Percentiles rank a stretch among this genome's conserved stretches.
Conservation (phyloP, 768 basidiomycete genomes). For the Chalciporus sphaerocephalus region DNA sequence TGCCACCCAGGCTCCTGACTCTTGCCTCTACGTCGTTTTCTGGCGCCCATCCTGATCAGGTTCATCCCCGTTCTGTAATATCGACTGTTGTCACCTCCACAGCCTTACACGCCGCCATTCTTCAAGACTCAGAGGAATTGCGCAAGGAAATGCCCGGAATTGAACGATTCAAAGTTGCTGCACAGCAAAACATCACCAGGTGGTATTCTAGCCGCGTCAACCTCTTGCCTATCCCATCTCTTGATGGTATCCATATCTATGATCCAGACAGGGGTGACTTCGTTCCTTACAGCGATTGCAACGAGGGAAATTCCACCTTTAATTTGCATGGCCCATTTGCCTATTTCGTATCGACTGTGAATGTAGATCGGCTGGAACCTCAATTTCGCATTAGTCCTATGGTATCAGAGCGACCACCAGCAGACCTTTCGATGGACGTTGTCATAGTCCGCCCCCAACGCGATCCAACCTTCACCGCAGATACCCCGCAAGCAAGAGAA, state of each 20-base stretch:
- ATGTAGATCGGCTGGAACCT: slow-evolving; percentile 84
- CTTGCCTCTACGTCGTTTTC: slow-evolving; percentile 51
- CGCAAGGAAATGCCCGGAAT: slow-evolving; percentile 67
- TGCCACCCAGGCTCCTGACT: slow-evolving; percentile 40
- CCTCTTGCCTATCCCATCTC: slow-evolving; percentile 45
- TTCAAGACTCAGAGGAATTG: slow-evolving; percentile 76
- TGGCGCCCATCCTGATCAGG: slow-evolving; percentile 17
- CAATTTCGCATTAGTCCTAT: slow-evolving; percentile 74
- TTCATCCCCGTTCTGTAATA: slow-evolving; percentile 28
- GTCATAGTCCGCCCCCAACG: slow-evolving; percentile 70
- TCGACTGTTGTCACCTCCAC: slow-evolving; percentile 88
- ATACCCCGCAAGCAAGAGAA: slow-evolving; percentile 41
- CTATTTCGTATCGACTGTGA: slow-evolving; percentile 80
- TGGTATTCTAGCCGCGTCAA: slow-evolving; percentile 65
- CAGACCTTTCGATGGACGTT: slow-evolving; percentile 58
- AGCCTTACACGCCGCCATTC: slow-evolving; percentile 78
- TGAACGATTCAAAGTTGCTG: slow-evolving; percentile 86
- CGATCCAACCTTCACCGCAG: slow-evolving; percentile 44
- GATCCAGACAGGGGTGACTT: slow-evolving; percentile 50
- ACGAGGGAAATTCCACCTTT: slow-evolving; percentile 34
- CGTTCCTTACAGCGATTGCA: slow-evolving; percentile 36
- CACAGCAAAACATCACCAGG: slow-evolving; percentile 62
- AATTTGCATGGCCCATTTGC: slow-evolving; percentile 72
- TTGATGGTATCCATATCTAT: slow-evolving; percentile 53
- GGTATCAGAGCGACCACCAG: slow-evolving; percentile 42